phyloP scores from a whole-genome alignment of 208 protist species.

The Trypanosoma boissoni region DNA sequence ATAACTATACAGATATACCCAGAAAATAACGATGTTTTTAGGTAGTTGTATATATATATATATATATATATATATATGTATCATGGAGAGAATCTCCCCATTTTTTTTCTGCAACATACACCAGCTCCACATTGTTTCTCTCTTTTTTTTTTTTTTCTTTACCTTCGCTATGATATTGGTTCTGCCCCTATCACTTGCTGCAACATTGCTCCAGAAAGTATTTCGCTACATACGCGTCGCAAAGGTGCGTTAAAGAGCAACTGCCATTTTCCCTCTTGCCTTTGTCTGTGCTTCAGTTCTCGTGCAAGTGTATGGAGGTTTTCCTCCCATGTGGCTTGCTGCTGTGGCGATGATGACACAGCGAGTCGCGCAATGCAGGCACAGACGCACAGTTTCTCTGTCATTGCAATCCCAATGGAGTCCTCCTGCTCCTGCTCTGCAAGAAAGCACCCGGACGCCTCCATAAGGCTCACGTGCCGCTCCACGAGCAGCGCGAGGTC shows the following conservation, averaged over 20 bases:
- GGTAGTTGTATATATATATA: too few species aligned
- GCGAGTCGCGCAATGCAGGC: constrained; percentile 14
- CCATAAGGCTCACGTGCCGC: constrained; percentile 12
- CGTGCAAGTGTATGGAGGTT: constrained; percentile 2
- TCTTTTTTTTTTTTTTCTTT: background rate
- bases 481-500: constrained; percentile 14
- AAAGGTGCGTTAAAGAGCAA: constrained; percentile 15
- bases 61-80: too few species aligned
- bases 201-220: constrained; percentile 15
- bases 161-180: background rate
- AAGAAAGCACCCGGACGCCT: constrained; percentile 22
- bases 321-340: constrained; percentile 10
- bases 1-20: too few species aligned
- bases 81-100: too few species aligned
- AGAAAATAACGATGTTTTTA: too few species aligned
- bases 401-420: constrained; percentile 17
- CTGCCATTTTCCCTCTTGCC: constrained; percentile 27
- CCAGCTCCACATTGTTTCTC: too few species aligned
- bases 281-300: constrained; percentile 11
- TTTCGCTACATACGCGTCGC: constrained; percentile 17
- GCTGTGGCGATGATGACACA: background rate
- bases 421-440: constrained; percentile 18
- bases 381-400: constrained; percentile 23
- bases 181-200: constrained; percentile 1
- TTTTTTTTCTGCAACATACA: too few species aligned